Conservation (phyloP, 2,329 filamentous ascomycete genomes). For the Pestalotiopsis sp. region DNA sequence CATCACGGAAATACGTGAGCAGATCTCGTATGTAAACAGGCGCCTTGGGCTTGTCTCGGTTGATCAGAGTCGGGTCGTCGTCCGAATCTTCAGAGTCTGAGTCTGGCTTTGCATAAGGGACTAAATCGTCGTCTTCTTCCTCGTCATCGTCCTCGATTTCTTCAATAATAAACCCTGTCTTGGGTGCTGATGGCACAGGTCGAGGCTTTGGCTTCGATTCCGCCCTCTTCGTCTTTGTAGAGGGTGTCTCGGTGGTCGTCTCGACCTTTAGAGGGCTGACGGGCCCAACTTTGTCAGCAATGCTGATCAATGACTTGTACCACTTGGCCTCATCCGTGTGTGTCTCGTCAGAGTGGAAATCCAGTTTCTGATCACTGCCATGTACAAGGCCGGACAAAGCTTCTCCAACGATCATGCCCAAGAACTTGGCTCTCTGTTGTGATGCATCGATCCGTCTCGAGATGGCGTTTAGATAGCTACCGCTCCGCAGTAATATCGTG, state of each 20-base stretch:
- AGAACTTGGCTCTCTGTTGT: constrained; percentile 73
- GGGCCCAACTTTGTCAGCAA: constrained; percentile 66
- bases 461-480: constrained; percentile 73
- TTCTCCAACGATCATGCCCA: constrained; percentile 88
- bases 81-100: constrained; percentile 91
- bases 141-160: constrained; percentile 62
- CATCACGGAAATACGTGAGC: constrained; percentile 76
- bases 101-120: constrained; percentile 82
- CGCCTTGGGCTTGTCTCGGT: constrained; percentile 78
- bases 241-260: constrained; percentile 24
- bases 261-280: constrained; percentile 49
- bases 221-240: constrained; percentile 27
- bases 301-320: constrained; percentile 68
- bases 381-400: constrained; percentile 65
- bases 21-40: constrained; percentile 92
- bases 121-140: constrained; percentile 65
- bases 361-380: constrained; percentile 72
- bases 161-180: constrained; percentile 59
- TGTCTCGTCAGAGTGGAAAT: constrained; percentile 83
- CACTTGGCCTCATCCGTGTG: constrained; percentile 72
- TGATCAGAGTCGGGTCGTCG: constrained; percentile 86
- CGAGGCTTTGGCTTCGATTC: constrained; percentile 26
- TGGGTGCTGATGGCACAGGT: constrained; percentile 33
- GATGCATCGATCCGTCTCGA: constrained; percentile 84
- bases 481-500: constrained; percentile 69